phyloP scores from a whole-genome alignment of 306 rosid genomes.

The Alnus glutinosa region DNA sequence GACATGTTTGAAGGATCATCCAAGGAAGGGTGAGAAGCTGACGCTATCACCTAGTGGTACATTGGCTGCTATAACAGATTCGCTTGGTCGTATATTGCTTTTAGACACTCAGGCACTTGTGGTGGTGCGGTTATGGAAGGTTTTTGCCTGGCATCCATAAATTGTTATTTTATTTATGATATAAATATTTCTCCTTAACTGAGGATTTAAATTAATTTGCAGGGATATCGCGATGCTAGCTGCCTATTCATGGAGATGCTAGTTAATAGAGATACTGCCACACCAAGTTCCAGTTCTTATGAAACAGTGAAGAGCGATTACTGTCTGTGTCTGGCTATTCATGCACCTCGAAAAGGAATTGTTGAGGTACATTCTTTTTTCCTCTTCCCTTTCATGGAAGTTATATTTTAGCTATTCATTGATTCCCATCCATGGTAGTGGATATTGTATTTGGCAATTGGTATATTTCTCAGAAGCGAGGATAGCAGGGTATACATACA shows the following conservation, averaged over 20 bases:
- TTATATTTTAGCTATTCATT: not conserved
- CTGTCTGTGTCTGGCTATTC: conserved; percentile 95
- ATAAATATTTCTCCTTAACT: conserved; percentile 18
- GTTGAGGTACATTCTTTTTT: conserved; percentile 57
- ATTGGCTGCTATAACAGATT: conserved; percentile 94
- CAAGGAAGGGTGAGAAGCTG: conserved; percentile 98
- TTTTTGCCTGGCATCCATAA: conserved; percentile 24
- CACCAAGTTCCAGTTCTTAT: conserved; percentile 57
- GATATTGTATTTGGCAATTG: not conserved
- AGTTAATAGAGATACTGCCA: conserved; percentile 63
- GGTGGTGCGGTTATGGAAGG: conserved; percentile 99
- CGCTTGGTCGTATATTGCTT: conserved; percentile 95
- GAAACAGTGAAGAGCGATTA: conserved; percentile 89
- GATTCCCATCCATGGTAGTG: not conserved
- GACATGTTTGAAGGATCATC: conserved; percentile 89
- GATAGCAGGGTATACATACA: not conserved
- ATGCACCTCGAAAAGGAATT: conserved; percentile 95
- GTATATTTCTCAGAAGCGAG: not conserved
- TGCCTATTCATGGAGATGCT: conserved; percentile 98
- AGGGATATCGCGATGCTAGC: conserved; percentile 97
- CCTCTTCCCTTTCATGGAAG: not conserved
- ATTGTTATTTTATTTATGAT: not conserved
- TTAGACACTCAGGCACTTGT: conserved; percentile 97
- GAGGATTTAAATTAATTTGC: conserved; percentile 30
- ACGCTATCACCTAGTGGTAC: conserved; percentile 98